Percentiles rank a stretch among this genome's conserved stretches.
phyloP scores from a whole-genome alignment of 768 basidiomycete genomes.

The Leucosporidium yakuticum region DNA sequence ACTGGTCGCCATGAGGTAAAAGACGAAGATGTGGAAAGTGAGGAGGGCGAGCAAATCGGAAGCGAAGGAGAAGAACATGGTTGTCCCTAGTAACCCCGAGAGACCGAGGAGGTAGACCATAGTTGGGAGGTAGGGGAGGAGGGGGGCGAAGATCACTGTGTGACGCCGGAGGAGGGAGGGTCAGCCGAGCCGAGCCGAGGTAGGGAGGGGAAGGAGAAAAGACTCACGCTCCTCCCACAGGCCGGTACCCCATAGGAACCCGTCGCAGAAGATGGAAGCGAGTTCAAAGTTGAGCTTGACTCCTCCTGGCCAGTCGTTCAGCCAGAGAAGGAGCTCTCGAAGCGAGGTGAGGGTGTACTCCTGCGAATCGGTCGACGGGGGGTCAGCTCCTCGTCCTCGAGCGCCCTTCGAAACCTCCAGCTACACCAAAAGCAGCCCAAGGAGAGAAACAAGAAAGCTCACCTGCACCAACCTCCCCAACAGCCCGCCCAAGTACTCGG shows the following conservation, averaged over 20 bases:
- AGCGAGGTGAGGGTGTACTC: conserved; percentile 50
- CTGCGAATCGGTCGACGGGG: conserved; percentile 29
- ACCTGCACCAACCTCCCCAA: conserved; percentile 48
- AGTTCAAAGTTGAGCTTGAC: conserved; percentile 93
- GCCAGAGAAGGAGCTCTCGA: conserved; percentile 62
- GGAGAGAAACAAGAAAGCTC: conserved; percentile 5
- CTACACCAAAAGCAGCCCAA: background rate
- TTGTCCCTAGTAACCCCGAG: conserved; percentile 46
- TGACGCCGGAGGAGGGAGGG: background rate
- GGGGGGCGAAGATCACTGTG: conserved; percentile 29
- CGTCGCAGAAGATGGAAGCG: conserved; percentile 72
- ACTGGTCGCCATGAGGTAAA: conserved; percentile 58
- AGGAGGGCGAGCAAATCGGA: conserved; percentile 62
- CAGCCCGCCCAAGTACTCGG: conserved; percentile 48
- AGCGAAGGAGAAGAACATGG: conserved; percentile 60
- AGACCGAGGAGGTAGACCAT: conserved; percentile 41
- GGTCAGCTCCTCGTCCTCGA: too few species aligned
- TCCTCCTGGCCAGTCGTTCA: conserved; percentile 93
- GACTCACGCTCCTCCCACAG: conserved; percentile 64
- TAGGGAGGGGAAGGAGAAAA: background rate
- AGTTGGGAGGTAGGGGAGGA: conserved; percentile 43
- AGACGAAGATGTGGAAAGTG: conserved; percentile 65
- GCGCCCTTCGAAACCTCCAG: background rate
- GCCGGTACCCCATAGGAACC: conserved; percentile 59
- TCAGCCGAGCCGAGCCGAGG: conserved; percentile 28